Percentiles rank a stretch among this genome's conserved stretches.
Evolutionary conservation across 345 rosid species (phyloP).

Genomic region (Dipteronia sinensis): DNA sequence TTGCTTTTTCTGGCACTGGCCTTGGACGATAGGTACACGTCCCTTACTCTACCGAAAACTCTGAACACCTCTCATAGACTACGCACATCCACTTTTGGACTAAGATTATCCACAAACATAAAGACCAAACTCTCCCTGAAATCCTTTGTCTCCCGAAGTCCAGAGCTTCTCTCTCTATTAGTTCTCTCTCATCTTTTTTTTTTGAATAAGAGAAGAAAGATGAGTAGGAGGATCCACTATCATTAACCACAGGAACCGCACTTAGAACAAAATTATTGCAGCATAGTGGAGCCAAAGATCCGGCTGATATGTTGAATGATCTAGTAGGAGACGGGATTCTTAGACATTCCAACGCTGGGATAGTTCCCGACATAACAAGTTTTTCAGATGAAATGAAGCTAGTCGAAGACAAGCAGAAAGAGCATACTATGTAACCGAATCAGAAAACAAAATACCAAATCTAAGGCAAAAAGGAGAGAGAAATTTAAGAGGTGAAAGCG

Average conservation of each 20-base stretch:
- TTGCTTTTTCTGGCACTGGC: too few relatives aligned
- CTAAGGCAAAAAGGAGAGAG: neutral
- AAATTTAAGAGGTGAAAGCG: neutral
- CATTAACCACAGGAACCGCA: conserved; percentile 61
- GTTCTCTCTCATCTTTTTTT: too few relatives aligned
- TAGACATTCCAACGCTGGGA: conserved; percentile 48
- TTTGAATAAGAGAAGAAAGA: too few relatives aligned
- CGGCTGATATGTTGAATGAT: conserved; percentile 67
- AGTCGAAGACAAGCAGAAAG: conserved; percentile 9
- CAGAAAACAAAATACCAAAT: neutral
- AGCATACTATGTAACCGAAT: neutral
- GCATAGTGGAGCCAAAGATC: conserved; percentile 92
- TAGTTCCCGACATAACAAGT: conserved; percentile 65
- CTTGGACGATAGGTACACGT: too few relatives aligned
- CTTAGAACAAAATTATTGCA: conserved; percentile 68
- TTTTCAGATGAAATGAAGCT: conserved; percentile 54
- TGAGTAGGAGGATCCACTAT: conserved; percentile 90
- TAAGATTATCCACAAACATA: too few relatives aligned
- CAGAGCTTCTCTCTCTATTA: too few relatives aligned
- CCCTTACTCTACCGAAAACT: too few relatives aligned
- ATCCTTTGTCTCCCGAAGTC: too few relatives aligned
- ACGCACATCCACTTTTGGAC: too few relatives aligned
- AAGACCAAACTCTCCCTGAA: too few relatives aligned
- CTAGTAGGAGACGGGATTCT: conserved; percentile 66
- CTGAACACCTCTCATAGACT: too few relatives aligned